phyloP scores from a whole-genome alignment of 106 monocot genomes.

The Acorus calamus region DNA sequence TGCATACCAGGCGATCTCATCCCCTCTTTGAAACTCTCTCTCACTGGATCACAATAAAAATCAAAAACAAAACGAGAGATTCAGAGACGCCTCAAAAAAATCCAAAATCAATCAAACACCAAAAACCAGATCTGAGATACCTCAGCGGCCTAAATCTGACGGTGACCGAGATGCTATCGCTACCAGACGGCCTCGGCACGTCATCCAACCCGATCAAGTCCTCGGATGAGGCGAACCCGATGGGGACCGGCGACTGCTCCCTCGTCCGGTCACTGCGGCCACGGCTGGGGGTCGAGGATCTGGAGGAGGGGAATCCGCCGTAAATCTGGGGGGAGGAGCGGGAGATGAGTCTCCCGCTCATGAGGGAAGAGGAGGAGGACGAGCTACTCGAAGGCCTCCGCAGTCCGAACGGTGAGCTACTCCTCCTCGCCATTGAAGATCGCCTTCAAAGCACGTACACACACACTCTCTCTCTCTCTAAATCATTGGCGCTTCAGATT shows the following conservation, averaged over 20 bases:
- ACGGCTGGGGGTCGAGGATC: conserved; percentile 55
- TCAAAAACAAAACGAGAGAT: neutral
- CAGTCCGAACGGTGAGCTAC: conserved; percentile 76
- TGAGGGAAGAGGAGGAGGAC: conserved; percentile 46
- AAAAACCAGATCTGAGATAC: conserved; percentile 45
- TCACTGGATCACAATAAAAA: conserved; percentile 39
- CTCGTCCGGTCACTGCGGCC: conserved; percentile 13
- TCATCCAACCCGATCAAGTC: conserved; percentile 42
- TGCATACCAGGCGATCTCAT: conserved; percentile 97
- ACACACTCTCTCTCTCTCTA: too few relatives aligned
- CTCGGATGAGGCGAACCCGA: conserved; percentile 27
- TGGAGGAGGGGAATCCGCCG: conserved; percentile 44
- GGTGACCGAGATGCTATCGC: conserved; percentile 89
- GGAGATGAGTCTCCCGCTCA: conserved; percentile 52
- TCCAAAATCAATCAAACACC: conserved; percentile 16
- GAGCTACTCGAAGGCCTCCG: conserved; percentile 39
- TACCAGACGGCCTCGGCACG: conserved; percentile 20
- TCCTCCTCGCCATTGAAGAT: conserved; percentile 48
- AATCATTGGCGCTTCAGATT: too few relatives aligned
- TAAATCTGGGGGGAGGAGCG: conserved; percentile 51
- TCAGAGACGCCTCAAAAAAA: neutral
- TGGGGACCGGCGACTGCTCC: conserved; percentile 13
- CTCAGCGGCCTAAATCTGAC: conserved; percentile 88
- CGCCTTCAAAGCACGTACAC: too few relatives aligned
- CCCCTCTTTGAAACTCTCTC: conserved; percentile 88